These are phyloP conservation scores for Chaetothyriales sp. DNA, from an alignment of 2,329 filamentous ascomycete species.

Conservation along the genomic window DNA sequence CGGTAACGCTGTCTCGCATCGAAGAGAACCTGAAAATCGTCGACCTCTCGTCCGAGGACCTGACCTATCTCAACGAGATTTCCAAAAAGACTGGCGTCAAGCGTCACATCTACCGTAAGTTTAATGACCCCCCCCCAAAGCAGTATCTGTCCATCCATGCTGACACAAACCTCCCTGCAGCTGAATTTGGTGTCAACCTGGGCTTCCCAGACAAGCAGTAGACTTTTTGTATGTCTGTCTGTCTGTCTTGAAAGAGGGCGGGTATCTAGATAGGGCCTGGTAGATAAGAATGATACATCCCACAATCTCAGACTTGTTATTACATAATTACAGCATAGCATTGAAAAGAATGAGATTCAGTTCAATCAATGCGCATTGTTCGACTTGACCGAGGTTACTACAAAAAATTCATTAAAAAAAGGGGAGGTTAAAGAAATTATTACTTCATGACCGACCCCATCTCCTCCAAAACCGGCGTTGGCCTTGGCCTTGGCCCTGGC, in stretches of 20 bases:
- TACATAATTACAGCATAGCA: no score
- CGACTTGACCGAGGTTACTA: no score
- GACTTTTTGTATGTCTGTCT: no score
- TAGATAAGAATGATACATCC: neutral
- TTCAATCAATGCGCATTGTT: no score
- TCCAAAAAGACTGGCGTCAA: slow-evolving; percentile 11
- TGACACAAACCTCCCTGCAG: slow-evolving; percentile 3
- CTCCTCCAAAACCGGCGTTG: slow-evolving; percentile 27
- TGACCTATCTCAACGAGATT: slow-evolving; percentile 19
- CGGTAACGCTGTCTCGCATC: slow-evolving; percentile 28
- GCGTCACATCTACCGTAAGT: slow-evolving; percentile 8
- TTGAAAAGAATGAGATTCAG: no score
- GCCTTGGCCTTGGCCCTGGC: slow-evolving; percentile 11
- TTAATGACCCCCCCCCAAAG: slow-evolving; percentile 7
- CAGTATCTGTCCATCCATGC: slow-evolving; percentile 13
- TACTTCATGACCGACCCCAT: slow-evolving; percentile 15
- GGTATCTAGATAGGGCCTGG: neutral
- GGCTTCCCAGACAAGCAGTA: slow-evolving; percentile 13
- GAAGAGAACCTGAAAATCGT: slow-evolving; percentile 30
- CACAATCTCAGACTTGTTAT: neutral
- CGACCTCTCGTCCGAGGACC: slow-evolving; percentile 25
- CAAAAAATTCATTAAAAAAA: no score
- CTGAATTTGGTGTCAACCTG: slow-evolving; percentile 13
- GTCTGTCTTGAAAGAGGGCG: neutral
- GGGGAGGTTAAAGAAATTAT: no score